Evolutionary conservation across 306 rosid species (phyloP).

Genomic region (Pterocarpus macrocarpus): DNA sequence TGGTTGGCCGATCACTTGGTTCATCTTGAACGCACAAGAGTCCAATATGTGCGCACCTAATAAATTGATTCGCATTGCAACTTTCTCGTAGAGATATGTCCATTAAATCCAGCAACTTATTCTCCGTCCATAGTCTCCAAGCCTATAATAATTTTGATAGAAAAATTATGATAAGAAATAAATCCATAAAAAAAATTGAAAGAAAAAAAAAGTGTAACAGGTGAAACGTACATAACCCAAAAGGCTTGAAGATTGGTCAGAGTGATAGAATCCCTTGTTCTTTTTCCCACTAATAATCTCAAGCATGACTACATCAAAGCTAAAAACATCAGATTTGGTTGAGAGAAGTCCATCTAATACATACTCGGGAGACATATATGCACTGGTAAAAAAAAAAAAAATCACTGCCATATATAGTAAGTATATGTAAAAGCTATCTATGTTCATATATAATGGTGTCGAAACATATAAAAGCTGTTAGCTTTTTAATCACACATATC

Average conservation of each 20-base stretch:
- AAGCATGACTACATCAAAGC: conserved; percentile 61
- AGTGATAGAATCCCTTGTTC: conserved; percentile 54
- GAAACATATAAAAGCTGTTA: not conserved
- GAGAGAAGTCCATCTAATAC: conserved; percentile 50
- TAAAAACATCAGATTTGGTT: conserved; percentile 54
- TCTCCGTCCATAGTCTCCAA: conserved; percentile 30
- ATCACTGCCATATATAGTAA: not conserved
- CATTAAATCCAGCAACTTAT: conserved; percentile 49
- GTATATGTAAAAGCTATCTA: not conserved
- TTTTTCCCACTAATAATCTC: conserved; percentile 61
- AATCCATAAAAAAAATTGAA: not conserved
- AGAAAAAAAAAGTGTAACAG: not conserved
- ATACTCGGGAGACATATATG: conserved; percentile 52
- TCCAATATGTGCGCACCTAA: conserved; percentile 43
- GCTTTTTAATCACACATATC: not conserved
- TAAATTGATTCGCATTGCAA: conserved; percentile 40
- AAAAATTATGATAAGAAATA: not conserved
- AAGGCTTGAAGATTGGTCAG: conserved; percentile 51
- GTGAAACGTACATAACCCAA: conserved; percentile 54
- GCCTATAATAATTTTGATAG: conserved; percentile 33
- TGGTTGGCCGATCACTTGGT: conserved; percentile 52
- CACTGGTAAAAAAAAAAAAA: conserved; percentile 22
- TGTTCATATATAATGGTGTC: not conserved
- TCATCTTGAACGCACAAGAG: conserved; percentile 44
- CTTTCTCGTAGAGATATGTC: conserved; percentile 48